These are phyloP conservation scores for Chlamydomonas sphaeroides DNA, from an alignment of 139 green algal species.

Conservation along the genomic window DNA sequence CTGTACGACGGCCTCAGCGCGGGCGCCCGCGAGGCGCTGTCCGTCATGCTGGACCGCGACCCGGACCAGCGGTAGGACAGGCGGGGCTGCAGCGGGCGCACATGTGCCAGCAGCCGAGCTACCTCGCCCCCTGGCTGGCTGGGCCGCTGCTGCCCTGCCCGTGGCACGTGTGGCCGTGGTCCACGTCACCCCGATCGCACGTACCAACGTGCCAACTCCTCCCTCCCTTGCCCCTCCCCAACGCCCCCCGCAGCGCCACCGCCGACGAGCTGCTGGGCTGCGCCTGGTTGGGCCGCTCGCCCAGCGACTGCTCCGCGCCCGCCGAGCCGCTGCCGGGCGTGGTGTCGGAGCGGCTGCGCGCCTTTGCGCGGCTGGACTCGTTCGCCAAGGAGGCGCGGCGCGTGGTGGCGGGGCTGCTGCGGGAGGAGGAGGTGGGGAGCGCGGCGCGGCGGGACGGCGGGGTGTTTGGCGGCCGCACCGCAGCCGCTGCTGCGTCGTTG, in stretches of 20 bases:
- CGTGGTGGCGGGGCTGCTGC: slow-evolving; percentile 53
- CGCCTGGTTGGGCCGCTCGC: slow-evolving; percentile 19
- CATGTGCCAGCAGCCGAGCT: too few relatives aligned
- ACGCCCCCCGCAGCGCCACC: slow-evolving; percentile 50
- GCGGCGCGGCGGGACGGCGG: too few relatives aligned
- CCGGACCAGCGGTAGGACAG: slow-evolving; percentile 62
- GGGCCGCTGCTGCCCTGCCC: too few relatives aligned
- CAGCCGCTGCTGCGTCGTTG: too few relatives aligned
- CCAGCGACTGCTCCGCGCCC: slow-evolving; percentile 18
- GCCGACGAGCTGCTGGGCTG: slow-evolving; percentile 66
- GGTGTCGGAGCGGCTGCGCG: slow-evolving; percentile 82
- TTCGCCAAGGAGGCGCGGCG: slow-evolving; percentile 32
- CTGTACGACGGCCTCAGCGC: slow-evolving; percentile 14
- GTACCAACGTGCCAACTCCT: too few relatives aligned
- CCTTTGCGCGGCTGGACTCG: slow-evolving; percentile 90
- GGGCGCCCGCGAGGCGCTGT: slow-evolving; percentile 8
- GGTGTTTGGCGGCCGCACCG: too few relatives aligned
- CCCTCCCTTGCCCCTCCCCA: not conserved
- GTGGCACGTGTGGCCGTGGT: too few relatives aligned
- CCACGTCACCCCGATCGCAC: not conserved
- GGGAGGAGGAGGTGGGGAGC: slow-evolving; percentile 62
- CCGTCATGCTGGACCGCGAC: slow-evolving; percentile 40
- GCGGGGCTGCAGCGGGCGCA: too few relatives aligned
- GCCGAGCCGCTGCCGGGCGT: slow-evolving; percentile 36
- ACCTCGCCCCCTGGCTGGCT: too few relatives aligned